A percentile compares a stretch with the other conserved stretches of the same genome.
Conservation (phyloP, 1,139 yeast species). For the Suhomyces atakaporum region DNA sequence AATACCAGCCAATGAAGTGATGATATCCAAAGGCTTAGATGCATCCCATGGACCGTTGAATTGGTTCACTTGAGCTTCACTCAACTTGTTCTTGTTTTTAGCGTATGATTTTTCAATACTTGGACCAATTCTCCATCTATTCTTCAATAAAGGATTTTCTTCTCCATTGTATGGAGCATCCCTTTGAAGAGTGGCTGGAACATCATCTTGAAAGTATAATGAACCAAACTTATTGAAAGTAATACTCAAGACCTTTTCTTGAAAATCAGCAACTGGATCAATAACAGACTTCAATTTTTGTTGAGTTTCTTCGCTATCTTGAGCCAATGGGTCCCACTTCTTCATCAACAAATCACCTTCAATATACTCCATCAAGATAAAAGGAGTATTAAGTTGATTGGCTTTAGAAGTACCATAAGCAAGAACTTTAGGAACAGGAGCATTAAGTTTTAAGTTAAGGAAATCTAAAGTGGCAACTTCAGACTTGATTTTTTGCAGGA, state of each 20-base stretch:
- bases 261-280: conserved; percentile 63
- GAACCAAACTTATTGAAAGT: conserved; percentile 79
- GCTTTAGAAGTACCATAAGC: conserved; percentile 66
- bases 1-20: conserved; percentile 62
- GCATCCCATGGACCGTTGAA: conserved; percentile 76
- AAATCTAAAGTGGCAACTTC: conserved; percentile 95
- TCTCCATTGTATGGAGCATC: conserved; percentile 69
- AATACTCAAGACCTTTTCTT: conserved; percentile 49
- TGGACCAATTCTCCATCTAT: conserved; percentile 92
- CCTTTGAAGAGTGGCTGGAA: conserved; percentile 39
- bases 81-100: conserved; percentile 59
- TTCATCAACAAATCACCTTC: conserved; percentile 84
- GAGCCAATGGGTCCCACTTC: conserved; percentile 80
- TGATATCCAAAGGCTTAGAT: conserved; percentile 57
- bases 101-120: conserved; percentile 77
- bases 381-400: conserved; percentile 71
- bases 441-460: conserved; percentile 52
- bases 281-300: conserved; percentile 56
- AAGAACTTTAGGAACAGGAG: conserved; percentile 70
- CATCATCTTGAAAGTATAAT: conserved; percentile 71
- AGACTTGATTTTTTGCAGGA: conserved; percentile 69
- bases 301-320: conserved; percentile 40
- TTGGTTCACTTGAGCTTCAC: conserved; percentile 45
- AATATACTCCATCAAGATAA: conserved; percentile 74
- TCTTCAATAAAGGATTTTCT: conserved; percentile 49